These are phyloP conservation scores for Hemisphaericaspora nanyangensis DNA, from an alignment of 805 yeast genomes.

Conservation along the genomic window DNA sequence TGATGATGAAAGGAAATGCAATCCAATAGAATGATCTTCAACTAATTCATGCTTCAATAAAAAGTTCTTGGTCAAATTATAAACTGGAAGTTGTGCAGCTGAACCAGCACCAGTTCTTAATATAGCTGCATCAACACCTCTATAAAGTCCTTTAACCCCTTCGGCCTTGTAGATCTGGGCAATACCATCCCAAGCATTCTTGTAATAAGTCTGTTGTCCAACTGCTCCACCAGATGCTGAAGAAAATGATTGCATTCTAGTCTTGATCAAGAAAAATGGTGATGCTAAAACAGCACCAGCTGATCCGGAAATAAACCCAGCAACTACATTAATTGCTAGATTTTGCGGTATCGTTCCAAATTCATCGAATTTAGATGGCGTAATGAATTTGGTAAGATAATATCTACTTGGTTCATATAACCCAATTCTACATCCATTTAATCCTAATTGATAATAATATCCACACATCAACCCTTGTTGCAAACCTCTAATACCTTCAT, in stretches of 20 bases:
- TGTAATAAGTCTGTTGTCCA: conserved; percentile 92
- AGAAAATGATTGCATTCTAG: conserved; percentile 94
- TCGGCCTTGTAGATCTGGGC: conserved; percentile 56
- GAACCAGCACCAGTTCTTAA: conserved; percentile 95
- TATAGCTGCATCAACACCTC: conserved; percentile 94
- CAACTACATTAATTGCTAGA: conserved; percentile 58
- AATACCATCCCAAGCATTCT: conserved; percentile 65
- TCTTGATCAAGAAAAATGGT: conserved; percentile 88
- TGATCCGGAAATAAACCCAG: conserved; percentile 83
- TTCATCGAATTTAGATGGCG: conserved; percentile 47
- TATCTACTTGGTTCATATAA: conserved; percentile 85
- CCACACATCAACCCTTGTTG: conserved; percentile 92
- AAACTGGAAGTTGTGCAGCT: conserved; percentile 89
- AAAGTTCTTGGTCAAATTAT: conserved; percentile 68
- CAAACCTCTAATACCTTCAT: conserved; percentile 83
- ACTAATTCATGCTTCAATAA: conserved; percentile 51
- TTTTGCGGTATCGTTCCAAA: conserved; percentile 31
- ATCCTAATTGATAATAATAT: conserved; percentile 81
- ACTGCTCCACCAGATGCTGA: conserved; percentile 40
- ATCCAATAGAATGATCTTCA: conserved; percentile 54
- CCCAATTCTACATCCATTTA: conserved; percentile 93
- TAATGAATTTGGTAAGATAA: conserved; percentile 49
- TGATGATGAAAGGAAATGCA: conserved; percentile 72
- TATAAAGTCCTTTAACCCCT: conserved; percentile 74
- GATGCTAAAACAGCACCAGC: conserved; percentile 89